Evolutionary conservation across 768 basidiomycete genomes (phyloP), one percentile per base, ranked within the genome.

Genomic region (Russula vinacea): DNA sequence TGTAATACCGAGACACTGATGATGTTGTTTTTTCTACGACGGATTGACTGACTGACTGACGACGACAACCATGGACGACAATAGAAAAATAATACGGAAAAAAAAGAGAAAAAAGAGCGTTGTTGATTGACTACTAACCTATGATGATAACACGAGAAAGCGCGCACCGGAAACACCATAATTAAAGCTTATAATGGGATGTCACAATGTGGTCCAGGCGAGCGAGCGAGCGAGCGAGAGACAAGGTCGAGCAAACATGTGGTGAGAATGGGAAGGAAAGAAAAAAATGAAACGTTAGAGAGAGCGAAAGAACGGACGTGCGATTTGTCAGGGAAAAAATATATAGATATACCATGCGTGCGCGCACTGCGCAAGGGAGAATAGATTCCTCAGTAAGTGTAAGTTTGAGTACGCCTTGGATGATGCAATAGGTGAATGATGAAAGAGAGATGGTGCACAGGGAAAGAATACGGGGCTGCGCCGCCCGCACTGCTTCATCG

Each of bases 401-500:
- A 24, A 54, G 52, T 54, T 47, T 47, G 44, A 13, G n/a, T 47
- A 35, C 10, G 40, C 6, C 14, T 53, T 19, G 26, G 5, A 54
- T 22, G 44, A 39, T 5, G 24, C 19, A 33, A 35, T 22, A n/a
- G 5, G 32, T 35, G 45, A 35, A 53, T 33, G n/a, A n/a, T n/a
- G 32, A 33, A 17, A 16, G 24, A 0, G 10, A 10, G n/a, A 44
- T 29, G 39, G 11, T 33, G 19, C 10, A 2, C 59, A 54, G 14
- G 40, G n/a, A 40, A 62, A 24, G 29, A 1, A 24, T 32, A 24
- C n/a, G 10, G 4, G 16, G 7, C 35, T 35, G 35, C n/a, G n/a
- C n/a, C n/a, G n/a, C n/a, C n/a, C n/a, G n/a, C n/a, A n/a, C 35
- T 16, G 7, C 54, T 62, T 72, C 66, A 74, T 65, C 75, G 87